These are phyloP conservation scores for Cercophora scortea DNA, from an alignment of 495 filamentous ascomycete genomes.

Conservation along the genomic window DNA sequence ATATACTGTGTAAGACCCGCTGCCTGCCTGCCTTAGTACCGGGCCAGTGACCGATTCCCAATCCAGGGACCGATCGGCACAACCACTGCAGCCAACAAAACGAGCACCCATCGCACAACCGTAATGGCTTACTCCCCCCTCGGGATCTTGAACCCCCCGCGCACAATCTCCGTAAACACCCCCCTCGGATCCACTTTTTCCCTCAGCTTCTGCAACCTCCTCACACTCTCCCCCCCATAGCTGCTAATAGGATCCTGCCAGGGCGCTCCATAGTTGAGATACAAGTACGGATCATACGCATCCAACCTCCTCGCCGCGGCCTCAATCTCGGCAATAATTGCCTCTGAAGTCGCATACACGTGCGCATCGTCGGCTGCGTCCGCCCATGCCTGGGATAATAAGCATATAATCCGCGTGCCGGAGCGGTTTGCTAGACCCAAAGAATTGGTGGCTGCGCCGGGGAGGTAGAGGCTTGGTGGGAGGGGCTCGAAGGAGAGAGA, in stretches of 20 bases:
- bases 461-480: neutral
- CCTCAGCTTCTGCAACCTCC: neutral
- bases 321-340: constrained; percentile 7
- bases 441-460: constrained; percentile 30
- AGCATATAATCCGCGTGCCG: constrained; percentile 3
- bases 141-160: constrained; percentile 22
- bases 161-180: constrained; percentile 13
- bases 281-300: constrained; percentile 11
- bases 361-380: constrained; percentile 8
- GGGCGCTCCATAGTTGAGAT: constrained; percentile 19
- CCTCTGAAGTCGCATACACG: constrained; percentile 1
- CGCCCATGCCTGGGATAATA: constrained; percentile 14
- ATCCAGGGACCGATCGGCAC: too few species aligned
- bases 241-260: constrained; percentile 15
- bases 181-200: neutral
- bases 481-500: neutral
- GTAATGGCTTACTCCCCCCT: neutral
- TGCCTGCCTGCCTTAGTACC: too few species aligned
- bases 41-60: too few species aligned
- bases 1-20: too few species aligned
- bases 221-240: constrained; percentile 16
- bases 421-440: constrained; percentile 26
- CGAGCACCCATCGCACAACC: too few species aligned
- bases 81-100: too few species aligned
- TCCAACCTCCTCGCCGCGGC: constrained; percentile 2